These are phyloP conservation scores for Cladorrhinum sp. DNA, from an alignment of 2,329 filamentous ascomycete genomes.

Conservation along the genomic window DNA sequence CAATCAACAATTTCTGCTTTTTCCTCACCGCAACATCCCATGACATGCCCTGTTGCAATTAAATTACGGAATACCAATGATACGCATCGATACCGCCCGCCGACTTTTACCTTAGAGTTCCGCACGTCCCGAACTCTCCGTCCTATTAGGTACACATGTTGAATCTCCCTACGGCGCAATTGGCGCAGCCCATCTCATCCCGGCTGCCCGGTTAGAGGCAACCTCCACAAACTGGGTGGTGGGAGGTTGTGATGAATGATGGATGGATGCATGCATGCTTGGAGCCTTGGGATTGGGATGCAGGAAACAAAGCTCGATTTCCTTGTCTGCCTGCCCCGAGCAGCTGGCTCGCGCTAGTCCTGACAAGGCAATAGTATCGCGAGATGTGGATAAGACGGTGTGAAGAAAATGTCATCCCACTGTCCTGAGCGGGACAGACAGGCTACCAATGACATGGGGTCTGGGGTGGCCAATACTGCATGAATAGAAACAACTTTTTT, in stretches of 20 bases:
- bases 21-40: constrained; percentile 5
- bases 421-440: neutral
- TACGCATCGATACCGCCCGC: neutral
- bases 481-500: neutral
- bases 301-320: neutral
- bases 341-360: neutral
- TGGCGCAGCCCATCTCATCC: constrained; percentile 9
- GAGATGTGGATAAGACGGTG: neutral
- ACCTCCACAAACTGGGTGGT: neutral
- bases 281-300: too few relatives aligned
- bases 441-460: neutral
- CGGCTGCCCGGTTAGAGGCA: constrained; percentile 16
- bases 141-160: neutral
- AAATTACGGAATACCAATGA: neutral
- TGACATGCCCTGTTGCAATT: neutral
- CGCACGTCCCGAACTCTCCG: neutral
- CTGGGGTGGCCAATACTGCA: neutral
- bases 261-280: neutral
- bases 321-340: neutral
- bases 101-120: neutral
- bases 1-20: neutral
- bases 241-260: neutral
- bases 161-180: neutral
- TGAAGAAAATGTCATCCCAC: neutral
- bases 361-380: neutral